Percentiles rank a stretch among this genome's conserved stretches.
Evolutionary conservation across 345 rosid genomes (phyloP).

Genomic region (Citrus maxima): DNA sequence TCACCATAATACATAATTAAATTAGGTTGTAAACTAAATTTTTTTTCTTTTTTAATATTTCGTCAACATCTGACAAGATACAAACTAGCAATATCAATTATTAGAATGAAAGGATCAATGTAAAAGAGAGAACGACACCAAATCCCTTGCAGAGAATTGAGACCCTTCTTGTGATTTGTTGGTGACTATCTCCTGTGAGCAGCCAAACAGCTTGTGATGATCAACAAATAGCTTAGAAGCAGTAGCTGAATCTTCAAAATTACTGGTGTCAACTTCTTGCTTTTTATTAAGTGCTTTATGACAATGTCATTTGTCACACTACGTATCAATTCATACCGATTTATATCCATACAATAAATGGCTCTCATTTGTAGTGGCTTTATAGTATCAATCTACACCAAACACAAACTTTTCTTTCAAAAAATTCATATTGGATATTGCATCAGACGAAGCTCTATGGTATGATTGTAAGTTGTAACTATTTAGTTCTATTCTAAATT

Average conservation of each 20-base stretch:
- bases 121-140: constrained; percentile 12
- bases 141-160: constrained; percentile 26
- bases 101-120: too few species aligned
- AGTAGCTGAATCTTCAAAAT: constrained; percentile 24
- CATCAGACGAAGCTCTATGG: too few species aligned
- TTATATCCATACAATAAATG: constrained; percentile 28
- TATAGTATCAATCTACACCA: constrained; percentile 29
- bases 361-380: constrained; percentile 32
- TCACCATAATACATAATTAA: too few species aligned
- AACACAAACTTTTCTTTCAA: constrained; percentile 9
- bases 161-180: constrained; percentile 35
- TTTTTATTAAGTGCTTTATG: constrained; percentile 33
- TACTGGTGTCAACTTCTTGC: constrained; percentile 29
- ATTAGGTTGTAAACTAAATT: too few species aligned
- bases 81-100: too few species aligned
- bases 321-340: constrained; percentile 29
- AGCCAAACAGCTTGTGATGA: constrained; percentile 22
- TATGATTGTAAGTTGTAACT: background rate
- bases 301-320: constrained; percentile 21
- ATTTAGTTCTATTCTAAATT: constrained; percentile 32
- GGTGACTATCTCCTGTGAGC: constrained; percentile 34
- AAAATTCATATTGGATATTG: too few species aligned
- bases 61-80: too few species aligned
- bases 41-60: too few species aligned
- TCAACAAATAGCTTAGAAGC: constrained; percentile 21